Percentiles rank a stretch among this genome's conserved stretches.
Evolutionary conservation across 208 protist genomes (phyloP).

Genomic region (Tritrichomonas foetus): DNA sequence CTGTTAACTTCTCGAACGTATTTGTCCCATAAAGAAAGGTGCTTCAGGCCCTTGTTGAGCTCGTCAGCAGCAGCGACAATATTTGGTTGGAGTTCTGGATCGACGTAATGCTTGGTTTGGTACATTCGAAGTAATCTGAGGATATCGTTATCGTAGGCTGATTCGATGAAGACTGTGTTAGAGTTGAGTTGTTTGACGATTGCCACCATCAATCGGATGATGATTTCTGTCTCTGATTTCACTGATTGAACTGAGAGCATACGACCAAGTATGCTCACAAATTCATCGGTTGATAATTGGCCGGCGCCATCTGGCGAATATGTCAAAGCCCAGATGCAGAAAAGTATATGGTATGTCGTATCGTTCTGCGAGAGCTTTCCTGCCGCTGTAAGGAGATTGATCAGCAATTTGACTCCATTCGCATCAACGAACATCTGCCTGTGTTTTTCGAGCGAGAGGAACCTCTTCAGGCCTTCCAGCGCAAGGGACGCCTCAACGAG

Average conservation of each 20-base stretch:
- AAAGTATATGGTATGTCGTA: neutral
- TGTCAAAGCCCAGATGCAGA: neutral
- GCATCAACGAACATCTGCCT: neutral
- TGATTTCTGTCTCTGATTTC: neutral
- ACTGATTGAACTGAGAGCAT: neutral
- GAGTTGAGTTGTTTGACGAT: neutral
- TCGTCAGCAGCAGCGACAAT: neutral
- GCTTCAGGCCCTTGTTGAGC: neutral
- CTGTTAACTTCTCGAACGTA: constrained; percentile 2
- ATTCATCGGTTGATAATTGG: neutral
- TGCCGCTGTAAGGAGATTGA: neutral
- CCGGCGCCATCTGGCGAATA: neutral
- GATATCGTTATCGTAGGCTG: neutral
- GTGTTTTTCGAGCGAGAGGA: neutral
- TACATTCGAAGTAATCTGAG: neutral
- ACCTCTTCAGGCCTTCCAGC: neutral
- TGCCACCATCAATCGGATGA: neutral
- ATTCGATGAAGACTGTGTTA: neutral
- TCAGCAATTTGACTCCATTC: neutral
- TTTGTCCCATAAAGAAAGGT: constrained; percentile 18
- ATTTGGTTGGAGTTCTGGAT: neutral
- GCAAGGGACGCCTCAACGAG: neutral
- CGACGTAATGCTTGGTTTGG: constrained; percentile 24
- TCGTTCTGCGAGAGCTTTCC: neutral
- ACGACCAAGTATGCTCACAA: neutral